Evolutionary conservation across 192 early-diverging fungal species (phyloP), one percentile per base, ranked within the genome.

Genomic region (Polychytrium aggregatum): DNA sequence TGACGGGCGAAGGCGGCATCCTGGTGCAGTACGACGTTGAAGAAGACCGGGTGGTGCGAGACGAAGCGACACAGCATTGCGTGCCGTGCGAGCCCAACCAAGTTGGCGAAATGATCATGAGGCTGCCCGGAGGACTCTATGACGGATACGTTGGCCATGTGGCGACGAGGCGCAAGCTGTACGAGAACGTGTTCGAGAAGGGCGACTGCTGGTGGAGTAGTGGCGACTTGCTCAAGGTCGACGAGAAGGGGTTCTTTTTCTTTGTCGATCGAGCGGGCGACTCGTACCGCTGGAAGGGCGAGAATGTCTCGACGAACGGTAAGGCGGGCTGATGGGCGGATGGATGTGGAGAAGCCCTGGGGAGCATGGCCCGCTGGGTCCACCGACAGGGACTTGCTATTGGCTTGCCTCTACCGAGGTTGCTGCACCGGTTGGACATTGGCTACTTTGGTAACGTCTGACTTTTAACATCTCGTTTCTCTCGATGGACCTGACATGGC

Each of bases 241-340:
- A 66, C 42, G 41, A 50, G 18, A 65, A 76, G n/a, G 64, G 70
- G 1, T 82, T 65, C 52, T 67, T 65, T 47, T 78, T 72, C 50
- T 84, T 86, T 63, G 70, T 70, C 6, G 82, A 84, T 37, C 75
- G 83, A 21, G 60, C 76, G 20, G 82, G 83, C 7, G 82, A 86
- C 37, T 82, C 83, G 14, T 86, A 76, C 52, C 56, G 83, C 11
- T 84, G 82, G 83, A 57, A 62, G 37, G 64, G 64, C 9, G 67
- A 70, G 42, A 70, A 70, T 45, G 65, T 70, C 2, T 52, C 47
- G n/a, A 70, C 68, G 13, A 62, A 68, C n/a, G 81, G 16, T 20
- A 34, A 39, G 18, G 40, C 31, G 4, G 31, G 31, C 31, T 33
- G 31, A 33, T n/a, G 17, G 5, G 40, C 14, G 34, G 45, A 18